These are phyloP conservation scores for Epichloe bromicola DNA, from an alignment of 2,329 filamentous ascomycete species.

Conservation along the genomic window DNA sequence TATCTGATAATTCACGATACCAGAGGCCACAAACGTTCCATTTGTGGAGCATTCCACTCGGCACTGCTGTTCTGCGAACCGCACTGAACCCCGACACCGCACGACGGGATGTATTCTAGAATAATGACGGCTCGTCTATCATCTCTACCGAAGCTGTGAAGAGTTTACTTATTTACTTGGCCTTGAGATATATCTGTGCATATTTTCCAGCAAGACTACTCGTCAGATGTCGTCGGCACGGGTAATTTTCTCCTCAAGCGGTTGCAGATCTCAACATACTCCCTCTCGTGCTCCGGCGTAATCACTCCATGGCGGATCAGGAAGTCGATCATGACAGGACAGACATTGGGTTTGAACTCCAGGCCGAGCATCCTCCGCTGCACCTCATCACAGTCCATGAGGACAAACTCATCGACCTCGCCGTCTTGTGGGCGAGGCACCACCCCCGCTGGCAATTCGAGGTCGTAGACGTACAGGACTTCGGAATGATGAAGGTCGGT, in stretches of 20 bases:
- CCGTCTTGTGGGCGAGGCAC: slow-evolving; percentile 57
- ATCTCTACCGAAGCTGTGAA: too few species aligned
- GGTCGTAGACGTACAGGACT: slow-evolving; percentile 59
- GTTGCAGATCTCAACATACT: slow-evolving; percentile 55
- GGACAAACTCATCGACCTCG: slow-evolving; percentile 64
- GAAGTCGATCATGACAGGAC: slow-evolving; percentile 68
- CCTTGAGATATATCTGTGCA: too few species aligned
- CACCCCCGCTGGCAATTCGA: slow-evolving; percentile 49
- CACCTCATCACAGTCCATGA: slow-evolving; percentile 50
- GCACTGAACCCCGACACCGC: too few species aligned
- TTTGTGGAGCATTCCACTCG: too few species aligned
- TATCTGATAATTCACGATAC: too few species aligned
- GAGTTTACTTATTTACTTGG: too few species aligned
- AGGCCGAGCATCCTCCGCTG: slow-evolving; percentile 46
- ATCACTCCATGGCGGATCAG: slow-evolving; percentile 64
- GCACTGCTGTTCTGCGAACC: too few species aligned
- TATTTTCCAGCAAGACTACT: neutral
- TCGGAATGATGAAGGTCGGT: slow-evolving; percentile 22
- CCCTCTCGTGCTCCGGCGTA: slow-evolving; percentile 56
- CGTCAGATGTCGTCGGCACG: slow-evolving; percentile 19
- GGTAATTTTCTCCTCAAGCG: slow-evolving; percentile 32
- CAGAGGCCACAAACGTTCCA: too few species aligned
- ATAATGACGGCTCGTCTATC: too few species aligned
- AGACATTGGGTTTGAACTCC: slow-evolving; percentile 79
- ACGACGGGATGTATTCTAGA: too few species aligned